Percentiles rank a stretch among this genome's conserved stretches.
These are phyloP conservation scores for Cladophialophora immunda DNA, from an alignment of 2,329 filamentous ascomycete genomes.

Conservation along the genomic window DNA sequence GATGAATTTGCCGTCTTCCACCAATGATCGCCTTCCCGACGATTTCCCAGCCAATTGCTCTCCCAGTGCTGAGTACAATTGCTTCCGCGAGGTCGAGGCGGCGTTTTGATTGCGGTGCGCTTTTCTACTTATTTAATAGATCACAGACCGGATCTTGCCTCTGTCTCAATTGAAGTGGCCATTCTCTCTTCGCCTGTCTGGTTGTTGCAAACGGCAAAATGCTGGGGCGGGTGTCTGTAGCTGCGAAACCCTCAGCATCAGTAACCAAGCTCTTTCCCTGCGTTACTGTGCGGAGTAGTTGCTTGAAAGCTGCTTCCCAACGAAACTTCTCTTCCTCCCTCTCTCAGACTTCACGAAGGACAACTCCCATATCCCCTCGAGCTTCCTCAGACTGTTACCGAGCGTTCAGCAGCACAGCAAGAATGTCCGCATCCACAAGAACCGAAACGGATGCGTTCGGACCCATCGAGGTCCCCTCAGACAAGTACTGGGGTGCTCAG, in stretches of 20 bases:
- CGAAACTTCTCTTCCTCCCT: conserved; percentile 30
- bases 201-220: conserved; percentile 21
- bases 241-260: conserved; percentile 31
- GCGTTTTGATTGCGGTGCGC: neutral
- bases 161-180: neutral
- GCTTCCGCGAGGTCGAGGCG: neutral
- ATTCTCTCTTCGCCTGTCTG: neutral
- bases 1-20: neutral
- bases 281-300: conserved; percentile 37
- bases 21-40: conserved; percentile 14
- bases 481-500: conserved; percentile 89
- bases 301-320: conserved; percentile 30
- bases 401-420: conserved; percentile 36
- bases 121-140: neutral
- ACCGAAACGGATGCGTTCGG: conserved; percentile 98
- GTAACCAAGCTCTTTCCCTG: conserved; percentile 30
- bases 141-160: neutral
- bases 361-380: conserved; percentile 15
- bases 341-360: conserved; percentile 27
- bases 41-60: conserved; percentile 21
- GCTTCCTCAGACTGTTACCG: conserved; percentile 22
- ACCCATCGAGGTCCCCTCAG: conserved; percentile 77
- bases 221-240: conserved; percentile 30
- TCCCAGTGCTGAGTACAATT: neutral
- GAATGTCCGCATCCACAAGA: conserved; percentile 61